Evolutionary conservation across 164 flowering plant species (phyloP).

Genomic region (grape (Vitis vinifera)): DNA sequence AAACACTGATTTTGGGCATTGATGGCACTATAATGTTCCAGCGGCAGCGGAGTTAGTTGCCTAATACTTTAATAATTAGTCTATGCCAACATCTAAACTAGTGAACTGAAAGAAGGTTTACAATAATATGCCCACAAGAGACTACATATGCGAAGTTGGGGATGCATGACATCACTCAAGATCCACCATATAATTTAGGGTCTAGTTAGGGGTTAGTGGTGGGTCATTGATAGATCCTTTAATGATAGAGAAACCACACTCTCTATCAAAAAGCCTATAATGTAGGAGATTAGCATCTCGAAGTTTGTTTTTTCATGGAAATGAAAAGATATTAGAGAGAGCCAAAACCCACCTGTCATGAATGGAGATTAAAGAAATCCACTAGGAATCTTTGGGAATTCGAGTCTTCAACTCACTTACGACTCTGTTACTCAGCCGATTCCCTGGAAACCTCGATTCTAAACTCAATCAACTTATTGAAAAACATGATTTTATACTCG

Average conservation of each 20-base stretch:
- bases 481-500: no score
- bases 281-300: slow-evolving; percentile 18
- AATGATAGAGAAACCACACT: background rate
- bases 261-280: slow-evolving; percentile 14
- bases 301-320: slow-evolving; percentile 12
- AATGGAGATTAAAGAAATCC: background rate
- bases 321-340: background rate
- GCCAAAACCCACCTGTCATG: no score
- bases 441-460: no score
- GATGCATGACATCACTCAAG: background rate
- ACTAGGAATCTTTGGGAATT: background rate
- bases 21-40: slow-evolving; percentile 17
- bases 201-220: slow-evolving; percentile 14
- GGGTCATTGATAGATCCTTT: slow-evolving; percentile 18
- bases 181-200: slow-evolving; percentile 2
- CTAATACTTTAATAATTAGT: slow-evolving; percentile 3
- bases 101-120: slow-evolving; percentile 12
- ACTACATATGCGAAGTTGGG: background rate
- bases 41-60: slow-evolving; percentile 27
- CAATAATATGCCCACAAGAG: background rate
- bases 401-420: background rate
- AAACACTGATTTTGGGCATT: background rate
- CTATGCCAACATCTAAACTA: slow-evolving; percentile 15
- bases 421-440: no score
- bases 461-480: no score